Base-by-base conservation (phyloP, 176 grass and related monocot species). In the Aegilops umbellulata region DNA sequence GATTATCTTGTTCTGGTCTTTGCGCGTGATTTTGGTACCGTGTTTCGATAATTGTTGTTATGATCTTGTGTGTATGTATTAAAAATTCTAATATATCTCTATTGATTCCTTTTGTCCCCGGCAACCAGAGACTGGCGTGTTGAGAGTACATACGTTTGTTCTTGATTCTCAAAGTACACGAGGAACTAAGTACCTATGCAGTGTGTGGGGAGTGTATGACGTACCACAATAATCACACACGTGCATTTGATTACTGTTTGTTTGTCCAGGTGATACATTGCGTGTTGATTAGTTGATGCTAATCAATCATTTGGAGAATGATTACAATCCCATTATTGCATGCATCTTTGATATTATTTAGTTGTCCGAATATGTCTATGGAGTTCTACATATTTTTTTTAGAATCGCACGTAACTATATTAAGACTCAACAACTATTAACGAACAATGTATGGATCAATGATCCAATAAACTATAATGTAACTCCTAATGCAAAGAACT, bases 251-350 rank as follows among this genome's bases (percentile, higher is more conserved):
- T 20, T 82, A 73, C 62, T 27, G 11, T 42, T 87, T 80, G 5
- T 60, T 27, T 46, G 14, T 67, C 25, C 20, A 22, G 34, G 20
- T 44, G 80, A 47, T 63, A 79, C 34, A 27, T 17, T 31, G 29
- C 26, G 60, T 25, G 15, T 80, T 68, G 22, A 87, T 82, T 66
- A 46, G 61, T 68, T 60, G 42, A 34, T 83, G 25, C 26, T 46
- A 83, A 89, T 80, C 32, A 85, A 89, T 85, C 44, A 85, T 85
- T 80, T 44, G 57, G 66, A 65, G n/a, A 32, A 90, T 79, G 39
- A 79, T 84, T 73, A 38, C 25, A 10, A 60, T 46, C 26, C 74
- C 22, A 83, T 58, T 29, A 60, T 80, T 19, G 22, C 32, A 12
- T 4, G 24, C 31, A 8, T 5, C 55, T 87, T 87, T 65, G 22